Percentiles rank a stretch among this genome's conserved stretches.
These are phyloP conservation scores for Leishmania braziliensis DNA, from an alignment of 208 protist genomes.

Conservation along the genomic window DNA sequence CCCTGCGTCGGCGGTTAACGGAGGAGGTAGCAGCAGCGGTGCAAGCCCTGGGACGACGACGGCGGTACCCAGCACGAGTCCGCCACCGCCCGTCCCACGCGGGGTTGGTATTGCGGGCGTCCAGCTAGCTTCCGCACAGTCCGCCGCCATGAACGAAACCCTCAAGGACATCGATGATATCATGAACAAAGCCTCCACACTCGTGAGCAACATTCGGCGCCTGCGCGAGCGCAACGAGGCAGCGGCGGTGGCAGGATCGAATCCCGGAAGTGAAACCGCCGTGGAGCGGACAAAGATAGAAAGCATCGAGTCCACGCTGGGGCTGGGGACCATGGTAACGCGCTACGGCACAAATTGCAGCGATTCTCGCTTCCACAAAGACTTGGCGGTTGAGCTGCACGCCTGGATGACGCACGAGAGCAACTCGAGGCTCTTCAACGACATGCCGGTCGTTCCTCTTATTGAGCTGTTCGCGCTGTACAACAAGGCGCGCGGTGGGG, in stretches of 20 bases:
- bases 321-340: conserved; percentile 66
- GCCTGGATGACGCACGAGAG: conserved; percentile 83
- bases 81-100: conserved; percentile 33
- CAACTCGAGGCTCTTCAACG: conserved; percentile 69
- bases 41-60: neutral
- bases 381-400: conserved; percentile 75
- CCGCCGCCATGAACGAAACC: conserved; percentile 48
- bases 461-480: conserved; percentile 88
- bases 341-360: conserved; percentile 20
- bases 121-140: conserved; percentile 58
- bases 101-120: conserved; percentile 80
- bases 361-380: conserved; percentile 48
- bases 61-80: neutral
- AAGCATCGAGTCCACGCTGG: conserved; percentile 86
- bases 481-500: conserved; percentile 80
- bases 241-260: conserved; percentile 23
- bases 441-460: conserved; percentile 76
- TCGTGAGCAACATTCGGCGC: conserved; percentile 69
- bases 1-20: neutral
- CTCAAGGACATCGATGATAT: conserved; percentile 86
- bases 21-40: neutral
- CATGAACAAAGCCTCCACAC: conserved; percentile 75
- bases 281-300: conserved; percentile 59
- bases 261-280: conserved; percentile 24
- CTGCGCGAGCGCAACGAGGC: conserved; percentile 56